Evolutionary conservation across 2,329 filamentous ascomycete species (phyloP), one percentile per base, ranked within the genome.

Genomic region (Colletotrichum lentis): DNA sequence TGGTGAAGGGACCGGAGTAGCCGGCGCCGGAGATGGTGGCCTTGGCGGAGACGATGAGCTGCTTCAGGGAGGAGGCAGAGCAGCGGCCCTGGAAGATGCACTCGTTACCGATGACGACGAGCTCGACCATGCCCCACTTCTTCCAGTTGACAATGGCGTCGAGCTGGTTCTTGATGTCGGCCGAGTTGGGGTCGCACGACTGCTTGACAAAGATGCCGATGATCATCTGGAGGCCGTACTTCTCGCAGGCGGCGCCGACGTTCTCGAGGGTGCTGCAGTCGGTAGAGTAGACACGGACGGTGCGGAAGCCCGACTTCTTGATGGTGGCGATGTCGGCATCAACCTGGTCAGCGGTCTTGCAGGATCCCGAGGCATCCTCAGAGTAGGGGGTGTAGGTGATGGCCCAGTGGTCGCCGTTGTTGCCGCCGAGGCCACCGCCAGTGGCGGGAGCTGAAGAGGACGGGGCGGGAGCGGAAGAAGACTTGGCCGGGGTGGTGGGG

Each of bases 71-170:
- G 39, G 75, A 60, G 43, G 90, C 86, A 63, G 85, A 80, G 82
- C 86, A 88, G 85, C 86, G 90, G 70, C 86, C 86, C 82, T 91
- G 89, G 85, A 92, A 91, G 78, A 97, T 82, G 73, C 91, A 90
- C 86, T 98, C 95, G 85, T 98, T 98, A 80, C 93, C 94, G 72
- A 97, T 87, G 39, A 96, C 91, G 72, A 97, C 84, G 74, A 97
- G 88, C 77, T 91, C 87, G 72, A 97, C 90, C 57, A 92, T 78
- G 70, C 89, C 85, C 89, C 90, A 97, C 79, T 91, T 80, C 63
- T 64, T 49, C 89, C 93, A 97, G 69, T 78, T 74, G 79, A 87
- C 84, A 78, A 97, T 91, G 69, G 88, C 87, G 39, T 85, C 80
- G 69, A 97, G 85, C 85, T 98, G 94, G 74, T 87, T 81, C 76